These are phyloP conservation scores for Chlorella vulgaris DNA, from an alignment of 139 green algal species.

Conservation along the genomic window DNA sequence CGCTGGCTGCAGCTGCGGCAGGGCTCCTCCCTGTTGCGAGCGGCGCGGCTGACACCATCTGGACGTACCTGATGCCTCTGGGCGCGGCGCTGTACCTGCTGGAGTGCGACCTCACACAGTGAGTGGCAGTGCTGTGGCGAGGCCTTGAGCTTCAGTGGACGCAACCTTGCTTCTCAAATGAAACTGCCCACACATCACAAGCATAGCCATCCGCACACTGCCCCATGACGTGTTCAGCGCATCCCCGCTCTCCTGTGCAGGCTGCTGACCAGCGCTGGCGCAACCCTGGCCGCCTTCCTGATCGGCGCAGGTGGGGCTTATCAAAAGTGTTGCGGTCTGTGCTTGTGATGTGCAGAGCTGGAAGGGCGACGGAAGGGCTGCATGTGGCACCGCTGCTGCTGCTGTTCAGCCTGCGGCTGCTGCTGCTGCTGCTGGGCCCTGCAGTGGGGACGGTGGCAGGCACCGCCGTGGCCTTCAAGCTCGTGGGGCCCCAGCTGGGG, in stretches of 20 bases:
- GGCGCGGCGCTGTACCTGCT: constrained; percentile 70
- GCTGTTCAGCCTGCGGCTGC: too few relatives aligned
- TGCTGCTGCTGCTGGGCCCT: too few relatives aligned
- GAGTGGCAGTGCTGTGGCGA: not conserved
- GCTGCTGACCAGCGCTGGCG: constrained; percentile 45
- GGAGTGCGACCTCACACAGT: constrained; percentile 63
- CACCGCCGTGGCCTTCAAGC: constrained; percentile 53
- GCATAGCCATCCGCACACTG: not conserved
- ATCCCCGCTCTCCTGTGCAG: too few relatives aligned
- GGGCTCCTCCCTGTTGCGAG: constrained; percentile 45
- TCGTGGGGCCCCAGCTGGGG: constrained; percentile 55
- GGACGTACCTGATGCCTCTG: constrained; percentile 67
- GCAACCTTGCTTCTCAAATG: too few relatives aligned
- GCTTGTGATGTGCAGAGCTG: too few relatives aligned
- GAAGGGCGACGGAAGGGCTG: too few relatives aligned
- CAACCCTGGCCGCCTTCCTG: constrained; percentile 62
- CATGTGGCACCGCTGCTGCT: too few relatives aligned
- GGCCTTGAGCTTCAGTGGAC: too few relatives aligned
- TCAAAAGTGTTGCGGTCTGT: too few relatives aligned
- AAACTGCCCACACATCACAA: too few relatives aligned
- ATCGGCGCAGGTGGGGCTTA: constrained; percentile 56
- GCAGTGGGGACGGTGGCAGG: constrained; percentile 63
- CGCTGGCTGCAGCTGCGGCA: constrained; percentile 25
- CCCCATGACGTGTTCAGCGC: too few relatives aligned
- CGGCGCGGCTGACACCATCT: constrained; percentile 59